Evolutionary conservation across 2,329 filamentous ascomycete genomes (phyloP), one percentile per base, ranked within the genome.

Genomic region (Diaporthe citriasiana): DNA sequence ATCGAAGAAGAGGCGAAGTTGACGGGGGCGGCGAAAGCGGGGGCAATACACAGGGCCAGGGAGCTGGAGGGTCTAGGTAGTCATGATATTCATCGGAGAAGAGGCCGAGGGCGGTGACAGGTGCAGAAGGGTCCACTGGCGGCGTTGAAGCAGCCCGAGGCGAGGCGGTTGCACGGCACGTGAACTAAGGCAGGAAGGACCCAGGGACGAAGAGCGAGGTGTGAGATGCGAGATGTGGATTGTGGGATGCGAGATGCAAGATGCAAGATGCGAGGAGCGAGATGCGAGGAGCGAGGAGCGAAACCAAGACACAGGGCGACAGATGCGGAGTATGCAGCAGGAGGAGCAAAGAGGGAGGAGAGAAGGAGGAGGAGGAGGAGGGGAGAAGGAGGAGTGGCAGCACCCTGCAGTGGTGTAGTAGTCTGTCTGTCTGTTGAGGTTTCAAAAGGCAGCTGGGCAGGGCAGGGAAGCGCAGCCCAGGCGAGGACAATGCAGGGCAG

Each of bases 41-140:
- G 42, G 63, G 22, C 25, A 38, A 33, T 17, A 70, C 25, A 56
- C 65, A 33, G 42, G 51, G 38, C 38, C 51, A 35, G 63, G 47
- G n/a, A 53, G 40, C 30, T 70, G 53, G 38, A 55, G 12, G 40
- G 40, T 45, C 66, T 70, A 70, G 51, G 53, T 56, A 47, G 66
- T 57, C 66, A 70, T 70, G 51, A 70, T 57, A 70, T 33, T 68
- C 63, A 40, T 68, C 30, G 45, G 47, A 33, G 59, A 17, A 68
- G 30, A 40, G 63, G 63, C 42, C 42, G 63, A 19, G 63, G 63
- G 22, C 63, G 45, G 45, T 10, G 47, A 30, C n/a, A 38, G 35
- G n/a, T 30, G n/a, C 27, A 65, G 45, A 35, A 33, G 12, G 38
- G 59, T 30, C 25, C 42, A 25, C 57, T 30, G 57, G 27, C 57